Percentiles rank a stretch among this genome's conserved stretches.
Conservation (phyloP, 306 rosid genomes). For the Biancaea sappan region DNA sequence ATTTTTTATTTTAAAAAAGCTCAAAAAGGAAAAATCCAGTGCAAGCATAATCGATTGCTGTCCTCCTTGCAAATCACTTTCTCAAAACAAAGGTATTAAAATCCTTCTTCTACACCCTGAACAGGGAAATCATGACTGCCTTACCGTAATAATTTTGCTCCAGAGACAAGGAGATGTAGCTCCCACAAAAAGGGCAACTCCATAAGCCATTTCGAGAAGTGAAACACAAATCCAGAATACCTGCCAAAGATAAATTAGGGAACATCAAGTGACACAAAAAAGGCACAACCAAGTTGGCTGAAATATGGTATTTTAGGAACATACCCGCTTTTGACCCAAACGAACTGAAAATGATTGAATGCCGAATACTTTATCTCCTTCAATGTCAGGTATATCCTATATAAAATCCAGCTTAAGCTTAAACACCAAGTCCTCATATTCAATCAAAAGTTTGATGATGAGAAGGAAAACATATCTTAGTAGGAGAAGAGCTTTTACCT, state of each 20-base stretch:
- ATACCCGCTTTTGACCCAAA: conserved; percentile 82
- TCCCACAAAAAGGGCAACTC: conserved; percentile 74
- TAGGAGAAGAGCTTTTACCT: conserved; percentile 57
- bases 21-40: not conserved
- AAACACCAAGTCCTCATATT: conserved; percentile 8
- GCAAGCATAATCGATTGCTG: not conserved
- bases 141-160: conserved; percentile 85
- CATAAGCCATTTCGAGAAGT: conserved; percentile 86
- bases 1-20: not conserved
- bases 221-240: conserved; percentile 91
- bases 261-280: not conserved
- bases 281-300: conserved; percentile 12
- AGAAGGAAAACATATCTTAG: conserved; percentile 7
- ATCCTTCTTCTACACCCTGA: not conserved
- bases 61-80: conserved; percentile 4
- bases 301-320: conserved; percentile 32
- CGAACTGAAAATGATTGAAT: conserved; percentile 88
- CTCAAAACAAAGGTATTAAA: not conserved
- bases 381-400: conserved; percentile 96
- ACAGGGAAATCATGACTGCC: not conserved
- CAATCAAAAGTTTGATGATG: conserved; percentile 25
- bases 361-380: conserved; percentile 85
- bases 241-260: conserved; percentile 51
- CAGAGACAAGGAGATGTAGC: conserved; percentile 67
- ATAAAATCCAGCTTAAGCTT: conserved; percentile 27